Evolutionary conservation across 352 stramenopile species (phyloP), one percentile per base, ranked within the genome.

Genomic region (Halophytophthora polymorphica): DNA sequence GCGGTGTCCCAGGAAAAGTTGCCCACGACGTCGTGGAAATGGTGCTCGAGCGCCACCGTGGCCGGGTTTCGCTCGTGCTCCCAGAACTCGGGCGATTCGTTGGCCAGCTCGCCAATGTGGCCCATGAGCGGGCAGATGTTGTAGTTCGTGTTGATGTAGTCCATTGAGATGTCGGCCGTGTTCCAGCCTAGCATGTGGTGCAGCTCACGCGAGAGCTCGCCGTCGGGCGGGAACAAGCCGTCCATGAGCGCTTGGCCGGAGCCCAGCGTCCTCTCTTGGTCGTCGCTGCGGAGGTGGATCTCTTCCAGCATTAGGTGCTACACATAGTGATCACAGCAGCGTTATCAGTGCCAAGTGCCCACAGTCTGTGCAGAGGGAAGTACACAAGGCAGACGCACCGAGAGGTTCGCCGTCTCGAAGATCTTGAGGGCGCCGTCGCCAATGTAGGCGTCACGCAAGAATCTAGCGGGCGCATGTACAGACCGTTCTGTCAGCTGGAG

Each of bases 201-300:
- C 41, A 90, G 62, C 36, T 72, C 64, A 17, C 59, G 54, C 12
- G 71, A 78, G 37, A 72, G 59, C 14, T 58, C 64, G 8, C 53
- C 63, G 18, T 92, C 75, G 15, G 68, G 67, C 28, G 84, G 82
- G 52, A 95, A 95, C 15, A 95, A 35, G 2, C 78, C 79, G 36
- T 95, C 81, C 17, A 95, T 65, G 22, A 95, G 55, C 3, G 79
- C 77, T 57, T 94, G 83, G 12, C 83, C 83, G n/a, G 83, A 94
- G 4, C 83, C 83, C 5, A 94, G 54, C 12, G 83, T 94, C 11
- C 83, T 75, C 53, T 94, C 83, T 60, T 94, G 69, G 53, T 94
- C 83, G 42, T 94, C 83, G 54, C 81, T 92, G 37, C 83, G 80
- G n/a, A 93, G 67, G 52, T 86, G 87, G 58, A 93, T 83, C 15